These are phyloP conservation scores for Exsudoporus frostii DNA, from an alignment of 768 basidiomycete species.

Conservation along the genomic window DNA sequence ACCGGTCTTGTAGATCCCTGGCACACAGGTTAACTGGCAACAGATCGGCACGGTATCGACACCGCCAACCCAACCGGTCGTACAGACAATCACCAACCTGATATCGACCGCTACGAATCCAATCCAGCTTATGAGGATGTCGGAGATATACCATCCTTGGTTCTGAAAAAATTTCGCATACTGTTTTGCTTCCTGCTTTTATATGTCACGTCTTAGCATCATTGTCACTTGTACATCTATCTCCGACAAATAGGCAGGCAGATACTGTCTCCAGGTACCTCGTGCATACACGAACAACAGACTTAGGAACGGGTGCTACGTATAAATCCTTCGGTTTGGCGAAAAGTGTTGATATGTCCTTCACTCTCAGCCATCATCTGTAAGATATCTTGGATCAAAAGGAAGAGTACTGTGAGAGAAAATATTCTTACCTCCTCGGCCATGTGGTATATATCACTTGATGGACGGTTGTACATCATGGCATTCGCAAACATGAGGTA, in stretches of 20 bases:
- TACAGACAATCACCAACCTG: conserved; percentile 79
- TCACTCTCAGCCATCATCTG: conserved; percentile 81
- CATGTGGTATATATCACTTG: conserved; percentile 84
- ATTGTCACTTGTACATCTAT: conserved; percentile 3
- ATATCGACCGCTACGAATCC: conserved; percentile 88
- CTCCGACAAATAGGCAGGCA: neutral
- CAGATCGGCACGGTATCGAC: conserved; percentile 23
- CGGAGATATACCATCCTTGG: conserved; percentile 84
- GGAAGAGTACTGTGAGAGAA: neutral
- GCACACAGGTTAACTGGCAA: conserved; percentile 4
- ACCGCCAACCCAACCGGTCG: conserved; percentile 44
- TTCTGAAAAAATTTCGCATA: conserved; percentile 41
- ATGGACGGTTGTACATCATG: conserved; percentile 92
- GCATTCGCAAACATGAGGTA: conserved; percentile 96
- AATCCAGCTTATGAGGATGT: conserved; percentile 78
- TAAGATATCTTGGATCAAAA: neutral
- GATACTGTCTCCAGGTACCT: neutral
- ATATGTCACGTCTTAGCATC: conserved; percentile 1
- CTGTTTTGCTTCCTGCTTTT: neutral
- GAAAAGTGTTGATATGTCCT: conserved; percentile 60
- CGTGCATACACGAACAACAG: neutral
- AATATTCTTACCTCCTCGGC: conserved; percentile 73
- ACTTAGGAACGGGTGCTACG: conserved; percentile 36
- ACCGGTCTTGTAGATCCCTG: neutral
- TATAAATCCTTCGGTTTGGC: conserved; percentile 73